phyloP scores from a whole-genome alignment of 495 filamentous ascomycete species.

The Tuber umbilicatum region DNA sequence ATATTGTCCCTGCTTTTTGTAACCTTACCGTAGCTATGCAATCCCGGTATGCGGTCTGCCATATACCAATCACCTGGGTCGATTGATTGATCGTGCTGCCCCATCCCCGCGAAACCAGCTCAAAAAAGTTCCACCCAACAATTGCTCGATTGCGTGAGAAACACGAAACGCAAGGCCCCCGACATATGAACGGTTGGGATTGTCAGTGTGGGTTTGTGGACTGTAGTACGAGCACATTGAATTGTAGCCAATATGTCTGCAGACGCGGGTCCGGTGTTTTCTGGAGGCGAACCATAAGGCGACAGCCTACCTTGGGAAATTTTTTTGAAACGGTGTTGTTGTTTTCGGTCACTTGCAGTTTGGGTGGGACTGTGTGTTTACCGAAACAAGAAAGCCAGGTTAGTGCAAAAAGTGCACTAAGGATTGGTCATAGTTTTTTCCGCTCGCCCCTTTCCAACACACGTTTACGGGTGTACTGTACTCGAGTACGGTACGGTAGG shows the following conservation, averaged over 20 bases:
- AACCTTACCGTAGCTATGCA: neutral
- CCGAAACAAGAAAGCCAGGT: too few relatives aligned
- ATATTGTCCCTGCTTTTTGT: neutral
- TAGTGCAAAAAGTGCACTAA: too few relatives aligned
- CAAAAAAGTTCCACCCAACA: neutral
- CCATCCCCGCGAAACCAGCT: neutral
- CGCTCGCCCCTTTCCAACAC: too few relatives aligned
- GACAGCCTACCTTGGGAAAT: neutral
- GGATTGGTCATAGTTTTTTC: too few relatives aligned
- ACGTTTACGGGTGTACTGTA: too few relatives aligned
- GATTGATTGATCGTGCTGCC: neutral
- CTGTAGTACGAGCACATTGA: neutral
- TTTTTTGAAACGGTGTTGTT: neutral
- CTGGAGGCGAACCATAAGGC: neutral
- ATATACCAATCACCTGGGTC: neutral
- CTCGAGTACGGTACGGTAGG: too few relatives aligned
- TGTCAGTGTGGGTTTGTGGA: too few relatives aligned
- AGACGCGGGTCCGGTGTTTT: neutral
- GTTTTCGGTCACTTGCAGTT: neutral
- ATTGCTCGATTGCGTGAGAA: neutral
- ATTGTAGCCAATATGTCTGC: neutral
- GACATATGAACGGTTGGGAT: neutral
- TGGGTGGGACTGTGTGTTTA: neutral
- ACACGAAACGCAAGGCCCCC: neutral
- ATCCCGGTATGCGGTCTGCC: neutral